A percentile compares a stretch with the other conserved stretches of the same genome.
Evolutionary conservation across 805 yeast genomes (phyloP).

Genomic region (Pichia cabralensis): DNA sequence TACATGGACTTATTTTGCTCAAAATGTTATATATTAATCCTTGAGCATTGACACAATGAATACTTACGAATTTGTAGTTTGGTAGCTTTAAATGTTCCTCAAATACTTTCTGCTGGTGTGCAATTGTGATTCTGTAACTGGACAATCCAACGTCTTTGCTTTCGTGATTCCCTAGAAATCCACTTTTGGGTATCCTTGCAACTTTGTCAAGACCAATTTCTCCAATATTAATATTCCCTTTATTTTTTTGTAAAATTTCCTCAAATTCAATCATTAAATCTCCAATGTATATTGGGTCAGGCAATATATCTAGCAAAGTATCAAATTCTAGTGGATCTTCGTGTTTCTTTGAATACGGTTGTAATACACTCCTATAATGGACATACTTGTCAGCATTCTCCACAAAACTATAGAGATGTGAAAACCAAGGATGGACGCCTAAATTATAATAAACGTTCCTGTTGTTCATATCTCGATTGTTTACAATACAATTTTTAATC

Average conservation of each 20-base stretch:
- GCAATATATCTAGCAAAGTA: slow-evolving; percentile 29
- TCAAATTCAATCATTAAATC: slow-evolving; percentile 27
- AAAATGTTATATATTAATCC: slow-evolving; percentile 27
- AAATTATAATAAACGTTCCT: slow-evolving; percentile 34
- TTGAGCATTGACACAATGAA: slow-evolving; percentile 82
- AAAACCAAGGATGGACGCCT: slow-evolving; percentile 92
- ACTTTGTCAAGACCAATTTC: slow-evolving; percentile 86
- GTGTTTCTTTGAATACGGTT: slow-evolving; percentile 26
- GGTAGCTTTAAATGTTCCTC: slow-evolving; percentile 34
- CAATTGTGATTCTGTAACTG: slow-evolving; percentile 41
- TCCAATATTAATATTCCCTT: slow-evolving; percentile 44
- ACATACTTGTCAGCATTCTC: slow-evolving; percentile 25
- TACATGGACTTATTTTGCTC: too few relatives aligned
- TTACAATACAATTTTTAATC: slow-evolving; percentile 17
- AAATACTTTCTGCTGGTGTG: slow-evolving; percentile 57
- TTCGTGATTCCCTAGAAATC: slow-evolving; percentile 34
- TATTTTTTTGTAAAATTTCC: slow-evolving; percentile 19
- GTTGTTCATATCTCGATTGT: background rate
- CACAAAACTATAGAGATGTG: slow-evolving; percentile 40
- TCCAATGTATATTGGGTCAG: slow-evolving; percentile 45
- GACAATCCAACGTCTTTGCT: slow-evolving; percentile 7
- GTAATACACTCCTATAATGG: slow-evolving; percentile 52
- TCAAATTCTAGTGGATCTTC: slow-evolving; percentile 27
- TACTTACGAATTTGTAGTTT: slow-evolving; percentile 30
- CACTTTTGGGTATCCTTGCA: slow-evolving; percentile 55